Conservation (phyloP, 2,329 filamentous ascomycete species). For the Aureobasidium sp. region DNA sequence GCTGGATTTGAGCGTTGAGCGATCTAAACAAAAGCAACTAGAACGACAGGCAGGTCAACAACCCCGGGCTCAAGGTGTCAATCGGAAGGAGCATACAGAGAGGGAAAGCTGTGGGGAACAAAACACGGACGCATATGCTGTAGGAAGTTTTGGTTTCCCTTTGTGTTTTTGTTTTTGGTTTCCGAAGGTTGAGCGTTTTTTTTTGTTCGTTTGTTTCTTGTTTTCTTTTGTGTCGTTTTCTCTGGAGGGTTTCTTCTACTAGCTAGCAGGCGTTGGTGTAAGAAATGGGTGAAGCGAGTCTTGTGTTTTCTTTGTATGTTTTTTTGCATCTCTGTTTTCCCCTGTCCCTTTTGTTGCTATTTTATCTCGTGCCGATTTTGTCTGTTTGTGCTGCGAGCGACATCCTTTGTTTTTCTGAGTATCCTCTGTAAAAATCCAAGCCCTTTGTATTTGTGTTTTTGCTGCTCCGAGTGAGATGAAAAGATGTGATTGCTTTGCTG, state of each 20-base stretch:
- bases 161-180: neutral
- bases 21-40: neutral
- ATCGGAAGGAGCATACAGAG: neutral
- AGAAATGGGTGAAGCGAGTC: neutral
- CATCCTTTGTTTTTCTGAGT: neutral
- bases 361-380: neutral
- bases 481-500: neutral
- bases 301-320: neutral
- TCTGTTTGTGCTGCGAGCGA: neutral
- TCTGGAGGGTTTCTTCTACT: neutral
- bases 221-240: neutral
- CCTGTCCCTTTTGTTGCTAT: neutral
- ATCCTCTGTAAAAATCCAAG: neutral
- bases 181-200: neutral
- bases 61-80: neutral
- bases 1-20: neutral
- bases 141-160: neutral
- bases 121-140: neutral
- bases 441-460: neutral
- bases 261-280: conserved; percentile 11
- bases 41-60: neutral
- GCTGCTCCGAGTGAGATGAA: neutral
- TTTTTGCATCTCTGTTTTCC: neutral
- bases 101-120: neutral
- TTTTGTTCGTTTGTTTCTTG: neutral